Base-by-base conservation (phyloP, 148 eudicot species). In the Rhododendron ovatum region DNA sequence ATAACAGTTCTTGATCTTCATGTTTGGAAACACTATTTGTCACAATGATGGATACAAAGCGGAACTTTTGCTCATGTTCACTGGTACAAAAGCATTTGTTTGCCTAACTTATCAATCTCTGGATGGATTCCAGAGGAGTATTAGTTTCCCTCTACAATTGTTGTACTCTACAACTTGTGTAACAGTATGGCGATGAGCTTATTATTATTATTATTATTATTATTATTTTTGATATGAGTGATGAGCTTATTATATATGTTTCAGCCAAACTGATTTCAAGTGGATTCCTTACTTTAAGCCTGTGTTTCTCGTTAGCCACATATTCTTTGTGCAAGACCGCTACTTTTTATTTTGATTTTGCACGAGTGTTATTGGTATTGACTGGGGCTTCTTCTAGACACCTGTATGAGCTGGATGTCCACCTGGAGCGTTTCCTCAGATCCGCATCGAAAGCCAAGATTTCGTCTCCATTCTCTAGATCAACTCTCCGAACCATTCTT, bases 371-470 rank as follows among this genome's bases (percentile, higher is more conserved):
- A 53, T 37, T 4, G 53, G 33, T 39, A 7, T 57, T 55, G 47
- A 81, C 61, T 9, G 13, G 20, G 26, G 65, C 63, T 67, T 82
- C 63, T 61, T 51, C 73, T 24, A 94, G 95, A 41, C 74, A 90
- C 87, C 85, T 94, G 18, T 94, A 94, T 82, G 98, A 94, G 90
- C 87, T 94, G 85, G 98, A 94, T 81, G 95, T 82, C 83, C 98
- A 94, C 81, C 90, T 94, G 47, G 92, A 92, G 47, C 98, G 98
- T 55, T 90, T 93, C 83, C 90, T 93, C 9, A 85, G 91, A 88
- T 94, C 98, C 22, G 98, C 95, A 45, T 82, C 93, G 33, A 89
- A 90, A 71, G 98, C 98, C 39, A 94, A 85, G 87, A 87, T 94
- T 55, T 45, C 87, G 1, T 71, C 90, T 47, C 95, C 98, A 13